phyloP scores from a whole-genome alignment of 2,329 filamentous ascomycete genomes.

The Verticillium albo-atrum region DNA sequence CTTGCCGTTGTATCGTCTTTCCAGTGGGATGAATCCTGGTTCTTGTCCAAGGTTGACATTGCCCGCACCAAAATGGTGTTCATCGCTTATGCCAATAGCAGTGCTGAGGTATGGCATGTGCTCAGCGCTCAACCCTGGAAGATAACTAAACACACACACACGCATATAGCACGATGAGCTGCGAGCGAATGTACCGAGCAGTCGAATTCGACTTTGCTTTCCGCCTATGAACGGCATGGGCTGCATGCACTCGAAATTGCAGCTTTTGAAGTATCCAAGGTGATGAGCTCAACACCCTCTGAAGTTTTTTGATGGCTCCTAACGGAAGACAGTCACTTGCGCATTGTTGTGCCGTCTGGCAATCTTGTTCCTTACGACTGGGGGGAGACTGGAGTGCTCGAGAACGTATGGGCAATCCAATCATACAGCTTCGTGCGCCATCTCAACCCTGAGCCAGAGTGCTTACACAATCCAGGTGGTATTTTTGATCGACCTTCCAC shows the following conservation, averaged over 20 bases:
- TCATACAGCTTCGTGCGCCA: neutral
- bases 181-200: slow-evolving; percentile 41
- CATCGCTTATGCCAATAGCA: slow-evolving; percentile 48
- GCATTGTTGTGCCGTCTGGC: slow-evolving; percentile 81
- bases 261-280: slow-evolving; percentile 66
- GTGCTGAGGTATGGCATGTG: slow-evolving; percentile 41
- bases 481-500: slow-evolving; percentile 89
- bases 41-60: slow-evolving; percentile 65
- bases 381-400: slow-evolving; percentile 80
- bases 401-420: slow-evolving; percentile 57
- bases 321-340: slow-evolving; percentile 47
- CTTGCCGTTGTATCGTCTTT: slow-evolving; percentile 83
- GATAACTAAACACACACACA: neutral
- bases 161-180: slow-evolving; percentile 42
- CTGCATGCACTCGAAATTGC: slow-evolving; percentile 91
- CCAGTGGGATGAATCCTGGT: slow-evolving; percentile 79
- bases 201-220: slow-evolving; percentile 68
- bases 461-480: slow-evolving; percentile 50
- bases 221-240: slow-evolving; percentile 71
- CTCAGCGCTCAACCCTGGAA: neutral
- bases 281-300: neutral
- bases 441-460: neutral
- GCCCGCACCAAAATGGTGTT: slow-evolving; percentile 58
- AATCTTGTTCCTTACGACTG: slow-evolving; percentile 86
- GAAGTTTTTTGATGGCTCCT: neutral